Evolutionary conservation across 257 asterid genomes (phyloP), one percentile per base, ranked within the genome.

Genomic region (Eucommia ulmoides): DNA sequence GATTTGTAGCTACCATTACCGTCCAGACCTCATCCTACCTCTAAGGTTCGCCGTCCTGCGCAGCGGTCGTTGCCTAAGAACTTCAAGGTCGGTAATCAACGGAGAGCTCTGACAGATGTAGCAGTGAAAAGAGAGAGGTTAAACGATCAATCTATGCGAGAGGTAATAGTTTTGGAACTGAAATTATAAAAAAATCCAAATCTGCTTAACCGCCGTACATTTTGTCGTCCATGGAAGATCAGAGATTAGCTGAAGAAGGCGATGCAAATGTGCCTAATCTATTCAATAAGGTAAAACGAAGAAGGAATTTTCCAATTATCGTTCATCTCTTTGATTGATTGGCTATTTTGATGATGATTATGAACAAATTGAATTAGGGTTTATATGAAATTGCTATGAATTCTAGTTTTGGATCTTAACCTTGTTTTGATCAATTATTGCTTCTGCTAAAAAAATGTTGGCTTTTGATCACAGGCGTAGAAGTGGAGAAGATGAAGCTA

Each of bases 1-100:
- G 94, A 82, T 58, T 20, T 73, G 55, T 93, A 93, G 14, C 98
- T 96, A 45, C 93, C 81, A 33, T 77, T 91, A 11, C 98, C 98
- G 25, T 56, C 76, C 2, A 71, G 98, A 41, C 96, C 98, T 7
- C 76, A 45, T 74, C 60, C 73, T 12, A 53, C 72, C 15, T 47
- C 84, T 0, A 75, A 83, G 21, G 71, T 84, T 55, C 83, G 98
- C 17, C 83, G 67, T 24, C 96, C 93, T 0, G 45, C 47, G 12
- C 80, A 75, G 74, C 68, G 86, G 48, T 33, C 61, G 48, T 64
- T 85, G 53, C 83, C 87, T 2, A 35, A 53, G 33, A 62, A 69
- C 61, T 62, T 56, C 11, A 71, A 59, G 50, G 58, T 49, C 19
- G 73, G 46, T 12, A 78, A 66, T 55, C 41, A 22, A 56, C 47